Base-by-base conservation (phyloP, 2,329 filamentous ascomycete genomes). In the Sporothrix schenckii region DNA sequence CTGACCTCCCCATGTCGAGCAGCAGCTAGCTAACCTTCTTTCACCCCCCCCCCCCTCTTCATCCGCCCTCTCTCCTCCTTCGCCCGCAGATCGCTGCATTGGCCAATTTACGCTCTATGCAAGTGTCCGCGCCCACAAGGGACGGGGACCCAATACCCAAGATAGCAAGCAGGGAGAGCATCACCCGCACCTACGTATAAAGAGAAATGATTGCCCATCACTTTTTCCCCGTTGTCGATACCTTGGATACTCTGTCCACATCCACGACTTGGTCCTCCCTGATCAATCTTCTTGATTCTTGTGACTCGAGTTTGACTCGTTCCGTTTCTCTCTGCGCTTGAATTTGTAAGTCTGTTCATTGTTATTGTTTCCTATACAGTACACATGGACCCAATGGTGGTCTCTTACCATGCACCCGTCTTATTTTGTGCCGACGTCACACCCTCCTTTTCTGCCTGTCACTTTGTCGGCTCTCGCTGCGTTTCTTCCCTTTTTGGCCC, bases 71-170 rank as follows among this genome's bases (percentile, higher is more conserved):
- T 56, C 6, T 53, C 69, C 24, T 16, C 49, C 21, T n/a, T 50
- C 56, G 34, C 66, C 66, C 66, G 66, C 66, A 50, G 52, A 56
- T 68, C 24, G 50, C 50, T 68, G 66, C 52, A 39, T 30, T 58
- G 66, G 39, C 53, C 21, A 34, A 34, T 58, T 60, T 27, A 68
- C 34, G 39, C n/a, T 58, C 50, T 30, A 44, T 67, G 49, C 65
- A 67, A 63, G 58, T 63, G 58, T 47, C 58, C 13, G 58, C 56
- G 19, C 58, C 39, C 58, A 19, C 54, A 58, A 58, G 54, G 41
- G 58, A 39, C 21, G 39, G 58, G 41, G 58, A 13, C 58, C 41
- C 11, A 63, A 47, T 39, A 13, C 58, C 41, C 11, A 63, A 47
- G 58, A 63, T 44, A 47, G n/a, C 39, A 41, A 60, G 14, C n/a